These are phyloP conservation scores for Echium plantagineum DNA, from an alignment of 257 asterid genomes.

Conservation along the genomic window DNA sequence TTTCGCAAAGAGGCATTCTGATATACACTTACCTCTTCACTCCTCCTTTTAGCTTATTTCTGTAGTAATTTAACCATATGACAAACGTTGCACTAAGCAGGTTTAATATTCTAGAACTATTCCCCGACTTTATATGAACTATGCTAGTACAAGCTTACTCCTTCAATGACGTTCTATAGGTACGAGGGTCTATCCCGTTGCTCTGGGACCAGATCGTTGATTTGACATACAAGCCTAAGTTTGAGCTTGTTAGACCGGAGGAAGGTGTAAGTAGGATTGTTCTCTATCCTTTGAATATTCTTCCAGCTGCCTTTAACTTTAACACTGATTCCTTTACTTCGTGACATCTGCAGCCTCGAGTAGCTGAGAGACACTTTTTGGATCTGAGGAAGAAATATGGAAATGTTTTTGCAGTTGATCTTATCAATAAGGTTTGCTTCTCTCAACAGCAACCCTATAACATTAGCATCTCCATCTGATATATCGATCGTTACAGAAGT, in stretches of 20 bases:
- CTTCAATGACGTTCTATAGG: slow-evolving; percentile 24
- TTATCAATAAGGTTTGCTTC: slow-evolving; percentile 64
- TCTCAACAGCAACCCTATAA: background rate
- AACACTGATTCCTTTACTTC: slow-evolving; percentile 12
- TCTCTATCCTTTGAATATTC: slow-evolving; percentile 9
- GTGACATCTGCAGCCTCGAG: slow-evolving; percentile 44
- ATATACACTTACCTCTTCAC: slow-evolving; percentile 23
- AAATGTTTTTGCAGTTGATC: slow-evolving; percentile 71
- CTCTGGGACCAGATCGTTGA: slow-evolving; percentile 97
- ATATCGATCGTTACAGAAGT: background rate
- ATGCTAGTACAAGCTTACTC: background rate
- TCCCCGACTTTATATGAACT: background rate
- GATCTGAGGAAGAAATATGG: slow-evolving; percentile 82
- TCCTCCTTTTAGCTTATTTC: background rate
- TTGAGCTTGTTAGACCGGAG: slow-evolving; percentile 43
- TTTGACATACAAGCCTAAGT: slow-evolving; percentile 83
- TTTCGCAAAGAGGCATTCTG: background rate
- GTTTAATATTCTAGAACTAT: too few species aligned
- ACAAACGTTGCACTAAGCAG: background rate
- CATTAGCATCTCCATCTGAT: background rate
- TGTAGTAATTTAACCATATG: background rate
- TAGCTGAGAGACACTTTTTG: slow-evolving; percentile 68
- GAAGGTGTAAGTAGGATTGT: slow-evolving; percentile 57
- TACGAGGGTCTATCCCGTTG: slow-evolving; percentile 92
- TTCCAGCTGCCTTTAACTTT: slow-evolving; percentile 6